Evolutionary conservation across 305 asterid species (phyloP).

Genomic region (Fraxinus latifolia): DNA sequence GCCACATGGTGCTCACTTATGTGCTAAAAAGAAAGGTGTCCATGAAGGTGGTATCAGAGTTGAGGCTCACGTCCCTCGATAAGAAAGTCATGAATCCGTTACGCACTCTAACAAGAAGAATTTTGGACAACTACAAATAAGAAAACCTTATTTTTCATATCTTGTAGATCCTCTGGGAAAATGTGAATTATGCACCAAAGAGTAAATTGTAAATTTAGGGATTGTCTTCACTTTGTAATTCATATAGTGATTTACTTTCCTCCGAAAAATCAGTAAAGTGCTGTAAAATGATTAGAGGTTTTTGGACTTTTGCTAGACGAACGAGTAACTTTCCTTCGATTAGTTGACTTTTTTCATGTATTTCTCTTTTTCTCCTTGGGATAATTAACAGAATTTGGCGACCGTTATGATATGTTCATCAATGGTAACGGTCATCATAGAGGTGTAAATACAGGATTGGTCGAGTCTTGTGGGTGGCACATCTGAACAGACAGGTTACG

Average conservation of each 20-base stretch:
- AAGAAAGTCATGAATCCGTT: too few relatives aligned
- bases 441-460: neutral
- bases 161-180: neutral
- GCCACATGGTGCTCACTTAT: too few relatives aligned
- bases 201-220: neutral
- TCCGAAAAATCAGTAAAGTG: neutral
- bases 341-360: neutral
- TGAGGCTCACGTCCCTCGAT: too few relatives aligned
- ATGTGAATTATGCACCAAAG: neutral
- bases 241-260: neutral
- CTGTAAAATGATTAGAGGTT: neutral
- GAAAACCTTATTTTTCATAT: neutral
- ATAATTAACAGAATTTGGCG: neutral
- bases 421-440: neutral
- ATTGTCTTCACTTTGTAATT: neutral
- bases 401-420: neutral
- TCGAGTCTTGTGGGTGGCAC: neutral
- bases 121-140: conserved; percentile 91
- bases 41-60: too few relatives aligned
- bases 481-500: too few relatives aligned
- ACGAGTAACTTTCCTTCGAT: neutral
- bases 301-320: too few relatives aligned
- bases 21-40: too few relatives aligned
- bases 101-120: conserved; percentile 49
- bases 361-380: neutral